Evolutionary conservation across 2,329 filamentous ascomycete species (phyloP).

Genomic region (Zymoseptoria passerinii): DNA sequence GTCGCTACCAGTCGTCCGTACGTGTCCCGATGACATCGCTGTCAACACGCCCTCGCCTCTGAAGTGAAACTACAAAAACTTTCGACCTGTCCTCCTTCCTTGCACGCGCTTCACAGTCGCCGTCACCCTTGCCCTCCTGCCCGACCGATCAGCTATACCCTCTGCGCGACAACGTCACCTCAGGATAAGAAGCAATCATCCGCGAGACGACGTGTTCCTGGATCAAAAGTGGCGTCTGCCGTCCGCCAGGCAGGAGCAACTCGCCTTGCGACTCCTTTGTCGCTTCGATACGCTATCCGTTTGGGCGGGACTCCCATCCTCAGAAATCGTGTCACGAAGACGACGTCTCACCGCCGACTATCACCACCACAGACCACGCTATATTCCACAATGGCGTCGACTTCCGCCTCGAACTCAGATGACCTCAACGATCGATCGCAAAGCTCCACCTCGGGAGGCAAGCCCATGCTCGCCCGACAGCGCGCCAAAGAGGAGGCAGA

Average conservation of each 20-base stretch:
- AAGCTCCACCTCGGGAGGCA: conserved; percentile 9
- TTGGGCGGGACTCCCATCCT: background rate
- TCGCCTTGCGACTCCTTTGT: background rate
- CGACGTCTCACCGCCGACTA: background rate
- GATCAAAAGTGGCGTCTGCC: conserved; percentile 3
- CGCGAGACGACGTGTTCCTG: background rate
- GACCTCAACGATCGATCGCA: conserved; percentile 8
- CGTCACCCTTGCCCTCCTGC: background rate
- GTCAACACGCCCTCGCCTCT: background rate
- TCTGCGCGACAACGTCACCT: background rate
- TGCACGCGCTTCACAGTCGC: background rate
- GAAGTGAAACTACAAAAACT: background rate
- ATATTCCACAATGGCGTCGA: conserved; percentile 28
- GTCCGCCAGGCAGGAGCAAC: conserved; percentile 1
- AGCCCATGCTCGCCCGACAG: conserved; percentile 30
- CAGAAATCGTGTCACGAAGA: background rate
- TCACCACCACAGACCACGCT: conserved; percentile 1
- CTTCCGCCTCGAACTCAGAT: conserved; percentile 15
- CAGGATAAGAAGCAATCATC: background rate
- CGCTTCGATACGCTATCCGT: background rate
- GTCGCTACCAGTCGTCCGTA: too few species aligned
- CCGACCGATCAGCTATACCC: background rate
- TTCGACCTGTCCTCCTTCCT: background rate
- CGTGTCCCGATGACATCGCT: background rate
- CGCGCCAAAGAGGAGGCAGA: conserved; percentile 24